Base-by-base conservation (phyloP, 257 asterid species). In the Plectranthus barbatus region DNA sequence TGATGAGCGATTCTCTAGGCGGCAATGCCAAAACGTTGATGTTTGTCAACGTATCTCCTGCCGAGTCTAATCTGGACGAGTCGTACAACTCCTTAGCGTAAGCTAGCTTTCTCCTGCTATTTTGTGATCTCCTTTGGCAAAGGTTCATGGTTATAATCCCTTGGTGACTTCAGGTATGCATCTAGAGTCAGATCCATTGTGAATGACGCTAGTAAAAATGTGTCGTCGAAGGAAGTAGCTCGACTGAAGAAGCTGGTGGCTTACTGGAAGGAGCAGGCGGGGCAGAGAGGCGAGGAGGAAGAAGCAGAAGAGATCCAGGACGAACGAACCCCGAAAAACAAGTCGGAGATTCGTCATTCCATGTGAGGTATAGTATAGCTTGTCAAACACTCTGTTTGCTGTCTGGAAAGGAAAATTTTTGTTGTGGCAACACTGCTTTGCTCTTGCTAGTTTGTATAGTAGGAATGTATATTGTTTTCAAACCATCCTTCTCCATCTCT, bases 1-100 rank as follows among this genome's bases (percentile, higher is more conserved):
- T 93, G 82, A 93, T 90, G 99, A 93, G 97, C 45, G 97, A 93
- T 73, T 93, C 99, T 10, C 78, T 93, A 0, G 99, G 99, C 10
- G 99, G 99, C 9, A 93, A 93, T 76, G 99, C 97, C 6, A 93
- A 93, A 79, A 93, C 99, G 0, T 63, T 93, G 36, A 93, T 93
- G 99, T 87, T 93, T 54, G 99, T 93, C 13, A 93, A 93, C 70
- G 66, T 87, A 47, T 93, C 99, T 58, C 96, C 97, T 0, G 97
- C 95, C 8, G 96, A 93, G 74, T 93, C 99, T 4, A 93, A 90
- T 76, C 56, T 93, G 66, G 99, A 90, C 5, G 99, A 93, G 88
- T 79, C 84, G 59, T 83, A 93, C 90, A 93, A 93, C 81, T 93
- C 99, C 9, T 77, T 93, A 53, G 76, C 76, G 99, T 93, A 84